These are phyloP conservation scores for Sphaceloma murrayae DNA, from an alignment of 2,329 filamentous ascomycete species.

Conservation along the genomic window DNA sequence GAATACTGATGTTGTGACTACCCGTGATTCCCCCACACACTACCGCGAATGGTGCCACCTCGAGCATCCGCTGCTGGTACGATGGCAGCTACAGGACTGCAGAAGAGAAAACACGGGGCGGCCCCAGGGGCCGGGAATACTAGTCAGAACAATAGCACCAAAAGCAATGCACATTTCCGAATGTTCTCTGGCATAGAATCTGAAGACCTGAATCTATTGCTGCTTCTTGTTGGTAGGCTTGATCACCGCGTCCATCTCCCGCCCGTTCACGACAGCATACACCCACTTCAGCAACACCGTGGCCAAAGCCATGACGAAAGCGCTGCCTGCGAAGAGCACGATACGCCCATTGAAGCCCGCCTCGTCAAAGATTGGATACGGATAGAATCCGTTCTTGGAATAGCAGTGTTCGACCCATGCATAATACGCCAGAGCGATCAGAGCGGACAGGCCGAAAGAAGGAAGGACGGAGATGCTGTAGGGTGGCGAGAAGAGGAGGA, in stretches of 20 bases:
- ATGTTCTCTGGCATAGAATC: too few species aligned
- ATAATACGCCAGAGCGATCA: slow-evolving; percentile 61
- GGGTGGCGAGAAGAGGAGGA: slow-evolving; percentile 60
- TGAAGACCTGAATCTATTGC: neutral
- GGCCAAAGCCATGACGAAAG: slow-evolving; percentile 60
- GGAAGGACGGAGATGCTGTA: slow-evolving; percentile 57
- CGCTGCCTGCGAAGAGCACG: slow-evolving; percentile 53
- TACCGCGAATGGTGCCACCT: too few species aligned
- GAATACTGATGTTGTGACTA: too few species aligned
- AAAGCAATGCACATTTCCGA: too few species aligned
- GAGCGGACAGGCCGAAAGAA: slow-evolving; percentile 49
- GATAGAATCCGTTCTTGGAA: slow-evolving; percentile 61
- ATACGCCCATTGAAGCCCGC: slow-evolving; percentile 57
- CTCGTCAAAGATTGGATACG: slow-evolving; percentile 73
- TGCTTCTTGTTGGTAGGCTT: slow-evolving; percentile 7
- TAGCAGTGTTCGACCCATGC: slow-evolving; percentile 68
- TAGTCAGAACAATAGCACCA: too few species aligned
- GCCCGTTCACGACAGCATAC: slow-evolving; percentile 58
- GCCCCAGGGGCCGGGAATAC: too few species aligned
- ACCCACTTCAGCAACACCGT: slow-evolving; percentile 60
- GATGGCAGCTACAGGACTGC: too few species aligned
- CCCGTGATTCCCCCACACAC: too few species aligned
- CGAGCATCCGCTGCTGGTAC: too few species aligned
- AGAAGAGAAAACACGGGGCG: too few species aligned
- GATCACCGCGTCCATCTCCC: slow-evolving; percentile 18